Percentiles rank a stretch among this genome's conserved stretches.
Conservation (phyloP, 805 yeast genomes). For the Millerozyma acaciae region DNA sequence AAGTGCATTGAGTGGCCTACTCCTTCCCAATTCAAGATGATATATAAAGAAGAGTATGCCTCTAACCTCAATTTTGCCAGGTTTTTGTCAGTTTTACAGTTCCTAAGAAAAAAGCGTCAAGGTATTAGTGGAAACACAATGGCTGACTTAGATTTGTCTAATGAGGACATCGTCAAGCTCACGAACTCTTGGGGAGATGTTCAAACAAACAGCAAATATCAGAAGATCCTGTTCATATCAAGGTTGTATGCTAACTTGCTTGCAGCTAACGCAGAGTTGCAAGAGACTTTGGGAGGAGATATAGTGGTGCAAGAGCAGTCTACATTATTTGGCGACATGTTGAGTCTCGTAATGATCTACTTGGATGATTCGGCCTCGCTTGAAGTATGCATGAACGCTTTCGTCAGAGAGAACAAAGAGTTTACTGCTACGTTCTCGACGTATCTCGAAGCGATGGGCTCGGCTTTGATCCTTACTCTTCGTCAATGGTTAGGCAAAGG, state of each 20-base stretch:
- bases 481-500: slow-evolving; percentile 32
- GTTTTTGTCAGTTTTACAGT: no score
- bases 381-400: slow-evolving; percentile 31
- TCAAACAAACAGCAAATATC: slow-evolving; percentile 24
- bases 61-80: no score
- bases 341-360: slow-evolving; percentile 29
- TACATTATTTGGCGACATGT: slow-evolving; percentile 33
- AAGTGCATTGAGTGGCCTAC: no score
- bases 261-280: slow-evolving; percentile 25
- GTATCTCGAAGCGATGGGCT: slow-evolving; percentile 43
- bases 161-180: slow-evolving; percentile 17
- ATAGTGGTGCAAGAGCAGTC: slow-evolving; percentile 26
- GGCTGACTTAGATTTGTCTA: slow-evolving; percentile 5
- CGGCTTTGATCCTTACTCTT: slow-evolving; percentile 34
- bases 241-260: slow-evolving; percentile 31
- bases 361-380: slow-evolving; percentile 23
- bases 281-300: slow-evolving; percentile 16
- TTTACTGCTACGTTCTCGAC: slow-evolving; percentile 20
- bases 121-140: no score
- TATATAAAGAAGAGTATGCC: neutral
- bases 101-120: no score
- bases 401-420: slow-evolving; percentile 26
- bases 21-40: no score
- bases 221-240: slow-evolving; percentile 27
- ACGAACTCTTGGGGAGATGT: slow-evolving; percentile 33